Evolutionary conservation across 768 basidiomycete species (phyloP).

Genomic region (Cubamyces lactineus): DNA sequence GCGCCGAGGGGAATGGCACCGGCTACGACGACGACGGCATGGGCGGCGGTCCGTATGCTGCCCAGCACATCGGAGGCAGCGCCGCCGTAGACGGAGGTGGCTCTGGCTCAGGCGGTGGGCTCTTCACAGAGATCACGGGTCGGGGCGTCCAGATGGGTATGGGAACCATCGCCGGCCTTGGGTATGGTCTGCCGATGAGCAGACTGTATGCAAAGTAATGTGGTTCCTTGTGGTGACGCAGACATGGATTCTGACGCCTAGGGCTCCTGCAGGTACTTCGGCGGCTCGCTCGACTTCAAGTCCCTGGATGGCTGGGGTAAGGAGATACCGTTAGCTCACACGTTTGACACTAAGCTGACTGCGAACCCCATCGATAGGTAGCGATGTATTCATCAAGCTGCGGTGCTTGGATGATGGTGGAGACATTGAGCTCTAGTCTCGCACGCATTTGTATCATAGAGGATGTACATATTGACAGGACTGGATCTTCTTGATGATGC

Average conservation of each 20-base stretch:
- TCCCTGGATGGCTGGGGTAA: conserved; percentile 85
- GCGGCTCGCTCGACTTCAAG: conserved; percentile 80
- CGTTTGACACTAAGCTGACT: conserved; percentile 8
- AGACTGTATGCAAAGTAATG: conserved; percentile 63
- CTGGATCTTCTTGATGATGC: too few relatives aligned
- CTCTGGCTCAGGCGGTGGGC: conserved; percentile 43
- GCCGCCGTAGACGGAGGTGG: conserved; percentile 51
- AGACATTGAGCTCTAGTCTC: conserved; percentile 49
- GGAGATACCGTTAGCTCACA: conserved; percentile 24
- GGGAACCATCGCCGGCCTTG: conserved; percentile 89
- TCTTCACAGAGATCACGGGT: conserved; percentile 79
- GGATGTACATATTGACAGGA: not conserved
- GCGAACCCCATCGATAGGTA: conserved; percentile 36
- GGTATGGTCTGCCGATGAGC: conserved; percentile 87
- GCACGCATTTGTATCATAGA: not conserved
- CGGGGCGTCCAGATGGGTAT: conserved; percentile 79
- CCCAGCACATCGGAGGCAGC: conserved; percentile 74
- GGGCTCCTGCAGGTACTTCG: conserved; percentile 66
- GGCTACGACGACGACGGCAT: conserved; percentile 42
- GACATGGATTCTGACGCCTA: conserved; percentile 23
- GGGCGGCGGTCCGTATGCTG: conserved; percentile 75
- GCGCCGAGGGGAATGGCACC: conserved; percentile 32
- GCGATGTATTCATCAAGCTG: conserved; percentile 58
- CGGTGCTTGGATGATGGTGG: conserved; percentile 56
- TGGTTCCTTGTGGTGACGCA: conserved; percentile 10